These are phyloP conservation scores for Boletus edulis DNA, from an alignment of 768 basidiomycete genomes.

Conservation along the genomic window DNA sequence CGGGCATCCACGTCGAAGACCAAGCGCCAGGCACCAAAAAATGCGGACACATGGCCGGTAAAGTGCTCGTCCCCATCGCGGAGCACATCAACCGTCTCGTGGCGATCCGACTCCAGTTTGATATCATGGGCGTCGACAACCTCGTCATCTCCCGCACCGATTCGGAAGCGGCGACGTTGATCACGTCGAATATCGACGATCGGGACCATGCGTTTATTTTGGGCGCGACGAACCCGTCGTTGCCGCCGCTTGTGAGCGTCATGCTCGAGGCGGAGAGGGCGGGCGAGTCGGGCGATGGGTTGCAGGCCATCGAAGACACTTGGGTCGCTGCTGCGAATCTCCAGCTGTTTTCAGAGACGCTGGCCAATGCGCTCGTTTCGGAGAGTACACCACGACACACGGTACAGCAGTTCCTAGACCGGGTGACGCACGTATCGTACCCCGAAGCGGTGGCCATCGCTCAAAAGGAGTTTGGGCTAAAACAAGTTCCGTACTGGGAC, in stretches of 20 bases:
- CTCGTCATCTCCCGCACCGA: constrained; percentile 93
- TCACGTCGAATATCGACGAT: constrained; percentile 94
- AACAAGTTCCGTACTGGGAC: constrained; percentile 80
- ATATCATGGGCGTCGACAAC: constrained; percentile 98
- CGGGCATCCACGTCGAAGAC: constrained; percentile 97
- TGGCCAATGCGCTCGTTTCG: constrained; percentile 64
- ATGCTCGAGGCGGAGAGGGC: constrained; percentile 84
- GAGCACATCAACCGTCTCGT: constrained; percentile 99
- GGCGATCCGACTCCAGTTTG: constrained; percentile 95
- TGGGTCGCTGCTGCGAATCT: constrained; percentile 82
- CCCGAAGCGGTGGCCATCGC: constrained; percentile 71
- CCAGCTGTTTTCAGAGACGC: constrained; percentile 69
- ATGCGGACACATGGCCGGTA: constrained; percentile 91
- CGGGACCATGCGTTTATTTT: constrained; percentile 99
- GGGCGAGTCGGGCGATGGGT: constrained; percentile 73
- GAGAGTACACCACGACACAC: constrained; percentile 49
- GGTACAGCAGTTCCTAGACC: constrained; percentile 60
- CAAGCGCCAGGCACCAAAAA: constrained; percentile 98
- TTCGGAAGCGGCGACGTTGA: constrained; percentile 95
- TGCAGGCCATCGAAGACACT: constrained; percentile 86
- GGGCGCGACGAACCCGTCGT: constrained; percentile 75
- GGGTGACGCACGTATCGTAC: constrained; percentile 68
- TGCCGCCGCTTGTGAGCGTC: constrained; percentile 68
- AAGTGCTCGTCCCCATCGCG: constrained; percentile 94
- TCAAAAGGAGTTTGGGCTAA: constrained; percentile 73